Percentiles rank a stretch among this genome's conserved stretches.
These are phyloP conservation scores for Coelastrella sp. DNA, from an alignment of 139 green algal species.

Conservation along the genomic window DNA sequence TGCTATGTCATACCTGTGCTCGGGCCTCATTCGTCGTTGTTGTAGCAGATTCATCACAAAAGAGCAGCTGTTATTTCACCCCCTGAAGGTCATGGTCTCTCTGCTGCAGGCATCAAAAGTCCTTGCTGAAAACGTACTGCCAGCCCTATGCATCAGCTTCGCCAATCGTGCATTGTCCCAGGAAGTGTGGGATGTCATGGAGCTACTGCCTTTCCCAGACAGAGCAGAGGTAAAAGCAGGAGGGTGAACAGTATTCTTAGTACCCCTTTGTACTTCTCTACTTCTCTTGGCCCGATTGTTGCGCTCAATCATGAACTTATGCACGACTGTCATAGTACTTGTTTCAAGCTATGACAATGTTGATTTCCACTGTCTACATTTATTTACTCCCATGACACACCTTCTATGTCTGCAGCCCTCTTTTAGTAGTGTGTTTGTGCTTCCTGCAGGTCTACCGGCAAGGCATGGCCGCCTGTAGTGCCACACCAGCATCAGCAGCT, in stretches of 20 bases:
- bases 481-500: background rate
- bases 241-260: no score
- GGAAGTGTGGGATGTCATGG: slow-evolving; percentile 82
- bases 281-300: no score
- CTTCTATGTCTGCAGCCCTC: background rate
- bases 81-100: no score
- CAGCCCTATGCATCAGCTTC: slow-evolving; percentile 68
- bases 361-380: background rate
- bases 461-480: slow-evolving; percentile 8
- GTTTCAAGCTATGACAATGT: no score
- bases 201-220: slow-evolving; percentile 66
- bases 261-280: no score
- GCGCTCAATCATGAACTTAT: no score
- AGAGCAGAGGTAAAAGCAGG: slow-evolving; percentile 14
- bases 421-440: background rate
- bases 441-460: slow-evolving; percentile 14
- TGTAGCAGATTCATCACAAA: no score
- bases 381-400: background rate
- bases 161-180: slow-evolving; percentile 62
- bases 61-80: no score
- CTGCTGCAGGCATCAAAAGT: slow-evolving; percentile 4
- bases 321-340: no score
- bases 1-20: no score
- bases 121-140: slow-evolving; percentile 64
- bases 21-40: no score